Percentiles rank a stretch among this genome's conserved stretches.
phyloP scores from a whole-genome alignment of 2,329 filamentous ascomycete species.

The Ascochyta lentis region DNA sequence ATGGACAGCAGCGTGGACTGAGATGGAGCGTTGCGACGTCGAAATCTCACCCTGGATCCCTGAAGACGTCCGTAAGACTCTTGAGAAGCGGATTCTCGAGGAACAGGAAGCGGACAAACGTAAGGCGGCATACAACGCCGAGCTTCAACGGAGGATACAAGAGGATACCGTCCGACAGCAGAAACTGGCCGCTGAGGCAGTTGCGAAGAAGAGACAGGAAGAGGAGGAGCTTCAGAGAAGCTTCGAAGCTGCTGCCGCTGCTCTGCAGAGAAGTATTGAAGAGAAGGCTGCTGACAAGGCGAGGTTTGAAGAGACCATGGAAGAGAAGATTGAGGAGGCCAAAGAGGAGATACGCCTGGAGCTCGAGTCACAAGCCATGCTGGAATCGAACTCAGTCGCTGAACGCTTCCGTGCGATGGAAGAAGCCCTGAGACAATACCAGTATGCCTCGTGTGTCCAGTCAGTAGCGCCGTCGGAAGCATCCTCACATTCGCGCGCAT shows the following conservation, averaged over 20 bases:
- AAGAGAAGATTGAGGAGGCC: slow-evolving; percentile 40
- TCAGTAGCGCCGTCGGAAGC: slow-evolving; percentile 15
- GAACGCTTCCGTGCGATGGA: slow-evolving; percentile 42
- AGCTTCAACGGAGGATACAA: slow-evolving; percentile 41
- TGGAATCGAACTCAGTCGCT: slow-evolving; percentile 37
- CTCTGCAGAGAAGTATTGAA: slow-evolving; percentile 34
- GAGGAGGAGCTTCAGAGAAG: slow-evolving; percentile 37
- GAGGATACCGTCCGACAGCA: slow-evolving; percentile 41
- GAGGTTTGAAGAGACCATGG: slow-evolving; percentile 34
- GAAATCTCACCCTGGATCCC: slow-evolving; percentile 81
- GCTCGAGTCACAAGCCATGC: slow-evolving; percentile 37
- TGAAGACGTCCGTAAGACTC: slow-evolving; percentile 62
- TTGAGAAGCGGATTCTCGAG: slow-evolving; percentile 61
- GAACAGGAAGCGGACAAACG: slow-evolving; percentile 43
- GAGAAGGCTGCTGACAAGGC: slow-evolving; percentile 38
- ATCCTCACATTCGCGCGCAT: slow-evolving; percentile 5
- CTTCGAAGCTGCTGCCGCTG: slow-evolving; percentile 37
- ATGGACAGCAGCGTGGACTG: slow-evolving; percentile 92
- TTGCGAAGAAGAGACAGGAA: slow-evolving; percentile 32
- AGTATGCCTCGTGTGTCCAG: slow-evolving; percentile 14
- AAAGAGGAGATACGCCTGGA: slow-evolving; percentile 44
- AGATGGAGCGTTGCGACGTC: slow-evolving; percentile 98
- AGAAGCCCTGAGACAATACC: slow-evolving; percentile 32
- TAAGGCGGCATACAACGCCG: slow-evolving; percentile 39
- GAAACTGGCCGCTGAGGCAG: slow-evolving; percentile 36